A percentile compares a stretch with the other conserved stretches of the same genome.
Conservation (phyloP, 1,284 basidiomycete genomes). For the Ceratobasidium sp. region DNA sequence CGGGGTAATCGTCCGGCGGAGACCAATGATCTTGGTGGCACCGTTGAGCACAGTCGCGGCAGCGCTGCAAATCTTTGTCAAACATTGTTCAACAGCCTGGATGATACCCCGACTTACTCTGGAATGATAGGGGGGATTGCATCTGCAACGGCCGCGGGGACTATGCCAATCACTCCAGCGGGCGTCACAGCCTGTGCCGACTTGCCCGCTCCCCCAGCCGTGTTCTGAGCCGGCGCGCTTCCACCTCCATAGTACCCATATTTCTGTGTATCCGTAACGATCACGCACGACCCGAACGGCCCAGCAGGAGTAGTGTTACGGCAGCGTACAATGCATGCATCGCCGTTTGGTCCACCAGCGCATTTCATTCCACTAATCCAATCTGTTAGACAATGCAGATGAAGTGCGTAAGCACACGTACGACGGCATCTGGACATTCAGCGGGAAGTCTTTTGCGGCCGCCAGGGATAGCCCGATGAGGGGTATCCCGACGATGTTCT, state of each 20-base stretch:
- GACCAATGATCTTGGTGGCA: not conserved
- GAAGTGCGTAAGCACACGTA: slow-evolving; percentile 12
- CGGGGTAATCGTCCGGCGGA: not conserved
- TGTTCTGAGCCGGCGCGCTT: not conserved
- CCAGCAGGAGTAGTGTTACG: slow-evolving; percentile 44
- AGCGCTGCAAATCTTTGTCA: not conserved
- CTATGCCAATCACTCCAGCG: not conserved
- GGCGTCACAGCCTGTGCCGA: not conserved
- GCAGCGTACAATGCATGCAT: slow-evolving; percentile 43
- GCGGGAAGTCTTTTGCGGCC: slow-evolving; percentile 51
- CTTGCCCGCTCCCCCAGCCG: not conserved
- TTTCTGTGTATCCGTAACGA: slow-evolving; percentile 12
- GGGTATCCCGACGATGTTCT: slow-evolving; percentile 51
- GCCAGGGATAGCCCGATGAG: slow-evolving; percentile 49
- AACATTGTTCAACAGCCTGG: not conserved
- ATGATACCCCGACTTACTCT: not conserved
- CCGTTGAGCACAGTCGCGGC: slow-evolving; percentile 8
- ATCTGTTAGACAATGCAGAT: not conserved
- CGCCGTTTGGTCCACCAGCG: slow-evolving; percentile 39
- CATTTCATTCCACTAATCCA: slow-evolving; percentile 27
- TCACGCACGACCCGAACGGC: slow-evolving; percentile 42
- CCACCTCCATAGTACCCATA: not conserved
- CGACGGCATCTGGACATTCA: slow-evolving; percentile 50
- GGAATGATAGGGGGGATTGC: not conserved
- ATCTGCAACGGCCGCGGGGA: slow-evolving; percentile 19